A percentile compares a stretch with the other conserved stretches of the same genome.
These are phyloP conservation scores for Rubroshorea leprosula DNA, from an alignment of 345 rosid genomes.

Conservation along the genomic window DNA sequence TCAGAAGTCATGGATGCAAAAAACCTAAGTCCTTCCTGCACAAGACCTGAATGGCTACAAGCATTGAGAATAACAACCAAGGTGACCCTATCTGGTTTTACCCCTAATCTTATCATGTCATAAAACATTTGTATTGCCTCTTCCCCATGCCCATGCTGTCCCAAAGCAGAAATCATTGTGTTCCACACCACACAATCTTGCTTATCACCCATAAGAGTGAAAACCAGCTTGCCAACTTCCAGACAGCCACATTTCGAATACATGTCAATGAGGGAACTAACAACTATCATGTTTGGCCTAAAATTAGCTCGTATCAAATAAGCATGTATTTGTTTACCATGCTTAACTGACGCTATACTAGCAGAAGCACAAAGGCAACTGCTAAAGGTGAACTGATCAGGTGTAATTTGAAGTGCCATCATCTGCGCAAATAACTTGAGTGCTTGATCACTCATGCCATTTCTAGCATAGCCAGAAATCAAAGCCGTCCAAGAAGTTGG, in stretches of 20 bases:
- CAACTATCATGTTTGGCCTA: constrained; percentile 54
- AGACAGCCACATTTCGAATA: constrained; percentile 67
- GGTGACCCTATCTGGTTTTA: constrained; percentile 55
- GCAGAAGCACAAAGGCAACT: constrained; percentile 81
- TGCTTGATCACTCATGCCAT: constrained; percentile 42
- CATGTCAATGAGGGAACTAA: constrained; percentile 81
- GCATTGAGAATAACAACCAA: constrained; percentile 57
- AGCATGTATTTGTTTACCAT: constrained; percentile 70
- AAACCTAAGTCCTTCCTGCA: constrained; percentile 52
- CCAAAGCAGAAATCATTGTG: constrained; percentile 74
- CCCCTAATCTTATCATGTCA: constrained; percentile 43
- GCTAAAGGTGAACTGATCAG: constrained; percentile 76
- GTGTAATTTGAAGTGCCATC: constrained; percentile 41
- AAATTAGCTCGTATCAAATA: constrained; percentile 41
- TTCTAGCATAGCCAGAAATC: constrained; percentile 69
- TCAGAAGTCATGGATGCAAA: constrained; percentile 41
- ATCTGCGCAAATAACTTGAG: constrained; percentile 47
- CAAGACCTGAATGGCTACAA: constrained; percentile 67
- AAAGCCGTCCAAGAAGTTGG: constrained; percentile 71
- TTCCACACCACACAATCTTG: constrained; percentile 66
- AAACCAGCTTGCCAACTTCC: constrained; percentile 43
- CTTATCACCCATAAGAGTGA: constrained; percentile 34
- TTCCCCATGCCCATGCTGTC: constrained; percentile 66
- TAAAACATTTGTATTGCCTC: constrained; percentile 42
- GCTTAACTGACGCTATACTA: constrained; percentile 48